Base-by-base conservation (phyloP, 2,329 filamentous ascomycete species). In the Pseudonectria foliicola region DNA sequence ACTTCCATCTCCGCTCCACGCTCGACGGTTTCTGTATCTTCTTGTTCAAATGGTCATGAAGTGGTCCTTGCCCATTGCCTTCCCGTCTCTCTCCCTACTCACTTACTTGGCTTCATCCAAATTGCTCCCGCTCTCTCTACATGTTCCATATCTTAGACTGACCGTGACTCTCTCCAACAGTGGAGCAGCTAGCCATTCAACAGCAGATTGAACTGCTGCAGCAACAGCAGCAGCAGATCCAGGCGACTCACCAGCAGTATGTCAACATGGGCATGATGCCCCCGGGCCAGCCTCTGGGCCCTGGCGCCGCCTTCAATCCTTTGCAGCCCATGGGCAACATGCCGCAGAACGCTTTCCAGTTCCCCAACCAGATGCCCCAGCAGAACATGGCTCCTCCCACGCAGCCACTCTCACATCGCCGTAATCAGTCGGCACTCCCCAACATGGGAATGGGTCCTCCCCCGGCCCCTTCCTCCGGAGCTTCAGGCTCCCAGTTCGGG, bases 191-290 rank as follows among this genome's bases (percentile, higher is more conserved):
- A 59, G 87, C 87, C 59, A 89, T 96, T 60, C 89, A 95, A 68
- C 90, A 95, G 70, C 90, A 96, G 67, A 95, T 96, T 57, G 90
- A 96, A 67, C 76, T 93, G 59, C 75, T 96, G 56, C 90, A 96
- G 69, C 88, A 95, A 62, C 92, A 96, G 63, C 92, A 96, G 62
- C 89, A 96, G 64, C 89, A 95, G 61, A 93, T 96, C 57, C 86
- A 93, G 66, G 87, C 87, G 52, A 92, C 87, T 46, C 88, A 95
- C 57, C 89, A 95, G 66, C 90, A 96, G 67, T 95, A 95, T 70
- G 83, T 95, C 55, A 95, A 92, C 63, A 89, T 95, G 85, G 87
- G 87, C 61, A 88, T 96, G 75, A 81, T 96, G 54, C 82, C 84
- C 50, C 82, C 85, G 34, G 83, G 85, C 54, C 90, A 95, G 66